These are phyloP conservation scores for Acephala macrosclerotiorum DNA, from an alignment of 2,329 filamentous ascomycete species.

Conservation along the genomic window DNA sequence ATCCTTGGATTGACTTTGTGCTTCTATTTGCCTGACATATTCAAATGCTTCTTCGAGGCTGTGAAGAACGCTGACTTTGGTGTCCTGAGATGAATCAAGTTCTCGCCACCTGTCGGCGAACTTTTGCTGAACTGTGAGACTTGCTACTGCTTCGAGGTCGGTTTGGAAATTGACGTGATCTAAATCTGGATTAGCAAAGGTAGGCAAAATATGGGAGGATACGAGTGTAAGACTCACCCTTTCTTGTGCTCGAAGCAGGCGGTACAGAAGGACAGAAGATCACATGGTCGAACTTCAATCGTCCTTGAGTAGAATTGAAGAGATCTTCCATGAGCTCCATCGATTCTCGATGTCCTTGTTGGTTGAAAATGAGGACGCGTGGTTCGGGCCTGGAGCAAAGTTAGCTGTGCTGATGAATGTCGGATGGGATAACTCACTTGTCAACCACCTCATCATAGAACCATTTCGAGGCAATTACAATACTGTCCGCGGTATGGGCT, in stretches of 20 bases:
- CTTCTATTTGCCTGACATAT: conserved; percentile 46
- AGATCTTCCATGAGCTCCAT: conserved; percentile 61
- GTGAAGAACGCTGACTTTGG: conserved; percentile 49
- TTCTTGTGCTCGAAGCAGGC: conserved; percentile 53
- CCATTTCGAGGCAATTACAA: conserved; percentile 83
- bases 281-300: conserved; percentile 69
- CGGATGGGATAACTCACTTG: conserved; percentile 38
- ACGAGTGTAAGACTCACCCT: conserved; percentile 40
- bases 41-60: conserved; percentile 62
- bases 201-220: background rate
- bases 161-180: conserved; percentile 64
- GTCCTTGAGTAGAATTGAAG: conserved; percentile 51
- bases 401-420: background rate
- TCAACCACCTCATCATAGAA: conserved; percentile 63
- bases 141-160: conserved; percentile 49
- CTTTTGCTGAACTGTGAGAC: conserved; percentile 70
- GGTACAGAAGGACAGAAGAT: conserved; percentile 83
- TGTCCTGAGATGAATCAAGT: conserved; percentile 17
- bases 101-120: conserved; percentile 46
- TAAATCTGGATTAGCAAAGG: conserved; percentile 15
- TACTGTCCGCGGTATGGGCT: conserved; percentile 90
- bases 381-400: conserved; percentile 45
- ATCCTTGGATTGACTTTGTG: conserved; percentile 40
- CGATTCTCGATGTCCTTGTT: conserved; percentile 60
- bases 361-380: conserved; percentile 84